Evolutionary conservation across 257 asterid species (phyloP), one percentile per base, ranked within the genome.

Genomic region (Lycium barbarum): DNA sequence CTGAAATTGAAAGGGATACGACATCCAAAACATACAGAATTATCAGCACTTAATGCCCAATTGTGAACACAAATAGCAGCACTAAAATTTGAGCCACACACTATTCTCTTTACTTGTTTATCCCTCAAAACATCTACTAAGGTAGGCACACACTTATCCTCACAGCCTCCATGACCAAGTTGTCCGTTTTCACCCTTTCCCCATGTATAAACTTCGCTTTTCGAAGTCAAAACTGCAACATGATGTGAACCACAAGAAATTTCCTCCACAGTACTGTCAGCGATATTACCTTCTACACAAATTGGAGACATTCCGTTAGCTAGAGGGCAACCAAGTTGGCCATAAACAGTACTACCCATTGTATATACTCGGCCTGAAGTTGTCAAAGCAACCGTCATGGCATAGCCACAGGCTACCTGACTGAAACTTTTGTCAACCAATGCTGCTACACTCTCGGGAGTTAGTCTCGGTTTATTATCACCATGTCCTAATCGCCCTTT

Each of bases 191-290:
- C 84, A 54, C 97, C 97, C 86, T 90, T 94, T 58, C 99, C 99
- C 98, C 99, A 95, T 6, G 98, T 95, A 53, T 92, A 95, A 76
- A 95, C 93, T 80, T 94, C 99, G 6, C 90, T 88, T 88, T 92
- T 93, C 9, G 97, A 90, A 18, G 97, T 95, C 91, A 94, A 86
- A 70, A 85, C 93, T 0, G 92, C 98, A 9, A 91, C 90, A 78
- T 95, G 99, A 79, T 93, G 92, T 7, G 95, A 91, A 55, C 99
- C 99, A 86, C 97, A 94, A 53, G 97, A 89, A 45, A 95, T 93
- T 80, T 91, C 97, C 84, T 91, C 95, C 26, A 95, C 92, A n/a
- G 81, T 88, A 61, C 92, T 89, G 82, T 92, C 93, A 13, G 85
- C 84, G 1, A 91, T 88, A 43, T 83, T 79, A 14, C 92, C 97